Percentiles rank a stretch among this genome's conserved stretches.
Conservation (phyloP, 441 rosid species). For the Francoa sonchifolia region DNA sequence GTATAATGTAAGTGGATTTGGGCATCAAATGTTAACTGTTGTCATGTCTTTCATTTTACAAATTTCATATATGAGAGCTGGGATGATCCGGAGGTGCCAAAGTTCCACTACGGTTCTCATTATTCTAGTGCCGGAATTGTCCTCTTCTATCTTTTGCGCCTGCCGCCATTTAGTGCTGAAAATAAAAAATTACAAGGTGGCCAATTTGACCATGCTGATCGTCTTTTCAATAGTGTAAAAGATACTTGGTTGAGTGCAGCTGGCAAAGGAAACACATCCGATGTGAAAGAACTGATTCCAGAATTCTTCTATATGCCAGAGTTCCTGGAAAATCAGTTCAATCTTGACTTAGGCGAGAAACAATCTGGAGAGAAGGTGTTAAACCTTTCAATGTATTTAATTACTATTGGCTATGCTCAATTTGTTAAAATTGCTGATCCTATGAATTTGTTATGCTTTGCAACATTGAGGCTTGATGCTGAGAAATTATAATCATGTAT, state of each 20-base stretch:
- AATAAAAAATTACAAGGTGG: slow-evolving; percentile 99
- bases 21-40: too few relatives aligned
- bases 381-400: background rate
- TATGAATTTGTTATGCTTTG: too few relatives aligned
- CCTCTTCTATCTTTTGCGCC: slow-evolving; percentile 94
- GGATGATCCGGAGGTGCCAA: slow-evolving; percentile 99
- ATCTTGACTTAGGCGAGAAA: slow-evolving; percentile 91
- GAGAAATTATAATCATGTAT: too few relatives aligned
- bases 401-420: too few relatives aligned
- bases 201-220: slow-evolving; percentile 99
- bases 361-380: slow-evolving; percentile 98
- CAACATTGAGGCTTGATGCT: too few relatives aligned
- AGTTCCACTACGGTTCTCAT: too few relatives aligned
- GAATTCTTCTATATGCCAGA: slow-evolving; percentile 99
- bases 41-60: too few relatives aligned
- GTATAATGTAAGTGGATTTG: too few relatives aligned
- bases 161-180: slow-evolving; percentile 96
- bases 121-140: too few relatives aligned
- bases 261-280: slow-evolving; percentile 97
- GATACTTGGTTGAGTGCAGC: slow-evolving; percentile 99
- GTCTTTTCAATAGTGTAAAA: slow-evolving; percentile 85
- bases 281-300: slow-evolving; percentile 98
- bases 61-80: slow-evolving; percentile 95
- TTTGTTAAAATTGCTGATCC: too few relatives aligned
- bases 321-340: slow-evolving; percentile 81